Evolutionary conservation across 306 rosid species (phyloP), one percentile per base, ranked within the genome.

Genomic region (Quercus cerris): DNA sequence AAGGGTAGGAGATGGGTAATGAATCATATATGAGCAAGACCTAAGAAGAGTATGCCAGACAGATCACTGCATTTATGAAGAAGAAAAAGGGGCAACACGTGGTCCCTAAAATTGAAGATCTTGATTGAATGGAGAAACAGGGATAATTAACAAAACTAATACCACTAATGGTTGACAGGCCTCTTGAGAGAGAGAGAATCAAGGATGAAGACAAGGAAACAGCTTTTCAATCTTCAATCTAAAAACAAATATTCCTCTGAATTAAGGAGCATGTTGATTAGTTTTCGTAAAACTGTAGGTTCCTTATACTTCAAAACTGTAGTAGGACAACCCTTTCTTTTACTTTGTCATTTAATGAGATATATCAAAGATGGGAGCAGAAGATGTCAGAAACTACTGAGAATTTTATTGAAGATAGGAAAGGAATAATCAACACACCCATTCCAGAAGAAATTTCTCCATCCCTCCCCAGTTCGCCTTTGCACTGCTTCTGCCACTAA

Each of bases 401-500:
- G 46, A 74, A 62, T 22, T 28, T 3, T 28, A 51, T 35, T 75
- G 70, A 64, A 75, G 72, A 63, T 15, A 35, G 44, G 74, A 83
- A 72, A 68, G 6, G 4, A 58, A 74, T 69, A 14, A 76, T 17
- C 23, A 64, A 54, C 81, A 4, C 83, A 93, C 99, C 96, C 93
- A 87, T 90, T 91, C 97, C 77, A 95, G 82, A 73, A 95, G 91
- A 61, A 84, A 81, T 83, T 88, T 88, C 62, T 83, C 78, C 49
- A 86, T 70, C 41, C 87, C 94, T 77, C 84, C 91, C 89, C 87
- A 83, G 63, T 86, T 83, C 77, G 75, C 84, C 76, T 63, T 87
- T 27, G 94, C 82, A 80, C 96, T 91, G 89, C 93, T 76, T 84
- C 81, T 88, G 75, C 97, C 97, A 73, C 94, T 81, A n/a, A 96